Conservation (phyloP, 345 rosid genomes). For the Pugionium cornutum region DNA sequence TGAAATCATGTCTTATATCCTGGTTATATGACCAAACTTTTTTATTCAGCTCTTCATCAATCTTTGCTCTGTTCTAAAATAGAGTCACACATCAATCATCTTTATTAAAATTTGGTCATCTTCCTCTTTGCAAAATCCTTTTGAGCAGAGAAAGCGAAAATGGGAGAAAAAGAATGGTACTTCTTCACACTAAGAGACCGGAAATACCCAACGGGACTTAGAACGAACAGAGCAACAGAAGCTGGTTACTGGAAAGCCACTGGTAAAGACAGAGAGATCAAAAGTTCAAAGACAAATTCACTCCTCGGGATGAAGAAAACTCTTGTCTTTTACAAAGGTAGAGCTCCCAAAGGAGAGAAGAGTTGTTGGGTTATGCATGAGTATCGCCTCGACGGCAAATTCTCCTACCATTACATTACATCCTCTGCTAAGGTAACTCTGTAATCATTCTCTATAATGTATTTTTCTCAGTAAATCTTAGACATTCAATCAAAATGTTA, state of each 20-base stretch:
- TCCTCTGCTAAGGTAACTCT: constrained; percentile 63
- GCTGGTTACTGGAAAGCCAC: constrained; percentile 99
- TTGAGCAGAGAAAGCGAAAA: constrained; percentile 73
- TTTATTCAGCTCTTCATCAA: background rate
- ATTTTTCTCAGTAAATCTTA: background rate
- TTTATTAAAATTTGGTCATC: background rate
- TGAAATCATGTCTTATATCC: background rate
- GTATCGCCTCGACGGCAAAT: constrained; percentile 92
- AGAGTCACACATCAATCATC: background rate
- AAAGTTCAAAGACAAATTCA: constrained; percentile 76
- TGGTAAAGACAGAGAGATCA: constrained; percentile 88
- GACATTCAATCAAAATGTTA: background rate
- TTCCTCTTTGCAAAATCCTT: background rate
- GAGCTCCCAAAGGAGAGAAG: constrained; percentile 93
- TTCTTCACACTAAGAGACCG: constrained; percentile 81
- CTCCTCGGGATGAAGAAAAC: constrained; percentile 97
- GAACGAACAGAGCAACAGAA: constrained; percentile 92
- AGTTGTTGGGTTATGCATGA: constrained; percentile 99
- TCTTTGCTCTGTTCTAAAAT: constrained; percentile 7
- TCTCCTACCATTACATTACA: constrained; percentile 79
- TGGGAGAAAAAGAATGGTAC: constrained; percentile 98
- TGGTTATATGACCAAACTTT: background rate
- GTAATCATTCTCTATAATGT: background rate
- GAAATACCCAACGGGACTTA: constrained; percentile 91
- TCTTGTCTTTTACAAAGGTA: constrained; percentile 80